phyloP scores from a whole-genome alignment of 2,329 filamentous ascomycete species.

The Pseudocercospora musae region DNA sequence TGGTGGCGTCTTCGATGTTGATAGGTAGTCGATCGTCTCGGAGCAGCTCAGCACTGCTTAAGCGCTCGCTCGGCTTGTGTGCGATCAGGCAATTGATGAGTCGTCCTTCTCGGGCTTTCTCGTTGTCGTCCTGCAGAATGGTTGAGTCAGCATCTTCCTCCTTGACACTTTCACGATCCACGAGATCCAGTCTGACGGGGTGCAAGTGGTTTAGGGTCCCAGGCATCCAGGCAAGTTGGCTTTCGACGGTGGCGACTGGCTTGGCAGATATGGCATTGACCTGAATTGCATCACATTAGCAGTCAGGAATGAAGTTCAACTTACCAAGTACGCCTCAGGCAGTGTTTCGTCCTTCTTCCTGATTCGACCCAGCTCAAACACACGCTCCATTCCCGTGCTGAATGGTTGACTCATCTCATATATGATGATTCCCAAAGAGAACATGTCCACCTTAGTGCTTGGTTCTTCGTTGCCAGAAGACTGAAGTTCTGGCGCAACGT shows the following conservation, averaged over 20 bases:
- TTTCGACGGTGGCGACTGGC: background rate
- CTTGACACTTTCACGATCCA: background rate
- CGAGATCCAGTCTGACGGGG: background rate
- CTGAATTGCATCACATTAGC: background rate
- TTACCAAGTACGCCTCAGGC: slow-evolving; percentile 62
- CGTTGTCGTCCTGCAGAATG: slow-evolving; percentile 50
- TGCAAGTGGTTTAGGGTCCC: background rate
- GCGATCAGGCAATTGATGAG: slow-evolving; percentile 78
- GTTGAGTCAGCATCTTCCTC: background rate
- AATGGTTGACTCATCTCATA: slow-evolving; percentile 86
- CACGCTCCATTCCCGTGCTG: slow-evolving; percentile 61
- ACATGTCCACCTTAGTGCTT: slow-evolving; percentile 97
- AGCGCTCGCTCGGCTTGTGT: slow-evolving; percentile 77
- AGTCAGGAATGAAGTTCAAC: background rate
- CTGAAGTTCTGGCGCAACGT: slow-evolving; percentile 87
- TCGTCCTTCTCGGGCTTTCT: slow-evolving; percentile 65
- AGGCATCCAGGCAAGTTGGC: background rate
- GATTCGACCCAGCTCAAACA: slow-evolving; percentile 64
- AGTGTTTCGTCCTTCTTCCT: slow-evolving; percentile 65
- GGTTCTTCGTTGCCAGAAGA: slow-evolving; percentile 73
- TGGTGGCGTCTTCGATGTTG: slow-evolving; percentile 88
- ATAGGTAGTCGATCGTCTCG: slow-evolving; percentile 83
- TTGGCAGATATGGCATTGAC: background rate
- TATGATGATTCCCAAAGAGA: slow-evolving; percentile 93
- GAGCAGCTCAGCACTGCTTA: slow-evolving; percentile 76